Percentiles rank a stretch among this genome's conserved stretches.
These are phyloP conservation scores for Serendipita vermifera DNA, from an alignment of 768 basidiomycete species.

Conservation along the genomic window DNA sequence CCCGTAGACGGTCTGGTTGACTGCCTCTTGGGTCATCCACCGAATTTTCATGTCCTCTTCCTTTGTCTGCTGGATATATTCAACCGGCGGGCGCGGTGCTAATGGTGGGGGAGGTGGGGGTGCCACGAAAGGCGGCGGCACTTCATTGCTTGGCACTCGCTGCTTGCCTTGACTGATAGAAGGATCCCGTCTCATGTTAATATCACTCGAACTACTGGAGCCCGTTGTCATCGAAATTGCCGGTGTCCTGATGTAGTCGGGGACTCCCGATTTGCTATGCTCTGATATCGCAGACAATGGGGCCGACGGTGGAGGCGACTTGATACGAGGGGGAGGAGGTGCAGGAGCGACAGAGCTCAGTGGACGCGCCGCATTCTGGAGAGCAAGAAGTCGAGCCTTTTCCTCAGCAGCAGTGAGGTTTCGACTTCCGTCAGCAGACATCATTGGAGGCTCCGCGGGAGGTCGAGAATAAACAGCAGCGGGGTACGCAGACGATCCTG, in stretches of 20 bases:
- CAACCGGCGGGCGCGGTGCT: conserved; percentile 59
- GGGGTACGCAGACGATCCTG: too few relatives aligned
- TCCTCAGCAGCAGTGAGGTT: conserved; percentile 62
- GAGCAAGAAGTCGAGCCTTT: conserved; percentile 54
- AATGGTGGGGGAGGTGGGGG: conserved; percentile 51
- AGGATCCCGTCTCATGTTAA: conserved; percentile 15
- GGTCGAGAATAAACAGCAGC: neutral
- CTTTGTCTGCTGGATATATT: conserved; percentile 72
- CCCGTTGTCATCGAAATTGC: conserved; percentile 5
- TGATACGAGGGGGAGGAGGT: conserved; percentile 21
- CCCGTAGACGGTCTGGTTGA: neutral
- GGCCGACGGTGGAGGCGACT: conserved; percentile 11
- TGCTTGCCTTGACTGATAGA: conserved; percentile 16
- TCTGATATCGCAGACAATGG: neutral
- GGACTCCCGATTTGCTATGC: neutral
- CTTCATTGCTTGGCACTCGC: conserved; percentile 13
- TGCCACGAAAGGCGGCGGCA: conserved; percentile 12
- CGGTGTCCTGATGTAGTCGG: neutral
- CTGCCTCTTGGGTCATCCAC: conserved; percentile 3
- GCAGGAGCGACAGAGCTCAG: conserved; percentile 15
- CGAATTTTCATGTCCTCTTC: conserved; percentile 39
- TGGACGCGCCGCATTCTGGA: conserved; percentile 25
- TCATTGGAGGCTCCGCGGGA: neutral
- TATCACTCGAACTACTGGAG: conserved; percentile 15
- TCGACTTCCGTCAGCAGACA: conserved; percentile 5